Evolutionary conservation across 1,284 basidiomycete species (phyloP), one percentile per base, ranked within the genome.

Genomic region (Cutaneotrichosporon spelunceum): DNA sequence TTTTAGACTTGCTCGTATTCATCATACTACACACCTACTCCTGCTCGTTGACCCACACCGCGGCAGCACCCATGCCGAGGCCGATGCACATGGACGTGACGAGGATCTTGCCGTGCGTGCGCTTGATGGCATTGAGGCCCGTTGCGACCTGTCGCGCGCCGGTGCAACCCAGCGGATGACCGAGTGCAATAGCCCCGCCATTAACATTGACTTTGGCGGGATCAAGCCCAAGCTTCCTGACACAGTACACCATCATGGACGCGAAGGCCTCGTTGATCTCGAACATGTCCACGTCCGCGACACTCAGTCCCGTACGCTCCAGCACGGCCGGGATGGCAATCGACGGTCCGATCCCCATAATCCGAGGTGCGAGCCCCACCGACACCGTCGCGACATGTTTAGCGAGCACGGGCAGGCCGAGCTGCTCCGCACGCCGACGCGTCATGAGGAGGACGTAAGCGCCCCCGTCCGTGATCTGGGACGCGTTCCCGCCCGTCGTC

Each of bases 61-160:
- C 78, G 27, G 83, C 83, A 71, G 81, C 79, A 57, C 81, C 63
- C 94, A 96, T 95, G 39, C 91, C 92, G 39, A 85, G 86, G 21
- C 93, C 94, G 71, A 97, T 90, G 78, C 95, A 98, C 95, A 98
- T 98, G 70, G 87, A 90, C 1, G 92, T 92, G 50, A 91, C 88
- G 68, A 95, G 92, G 59, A 92, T 87, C 84, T 92, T 91, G 67
- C 87, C 87, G 57, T 86, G 83, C 63, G 90, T 83, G 63, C 91
- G 83, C 66, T 86, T 82, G 48, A 95, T 81, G 72, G 93, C 92
- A 66, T 89, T 85, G 34, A 97, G 81, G 11, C 89, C 92, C 0
- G 94, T 96, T 16, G 88, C 92, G 56, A 96, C 83, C 77, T 94
- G 90, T 54, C 93, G 83, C 10, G 87, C 87, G 69, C 93, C 93